Evolutionary conservation across 192 early-diverging fungal species (phyloP).

Genomic region (Coemansia sp.): DNA sequence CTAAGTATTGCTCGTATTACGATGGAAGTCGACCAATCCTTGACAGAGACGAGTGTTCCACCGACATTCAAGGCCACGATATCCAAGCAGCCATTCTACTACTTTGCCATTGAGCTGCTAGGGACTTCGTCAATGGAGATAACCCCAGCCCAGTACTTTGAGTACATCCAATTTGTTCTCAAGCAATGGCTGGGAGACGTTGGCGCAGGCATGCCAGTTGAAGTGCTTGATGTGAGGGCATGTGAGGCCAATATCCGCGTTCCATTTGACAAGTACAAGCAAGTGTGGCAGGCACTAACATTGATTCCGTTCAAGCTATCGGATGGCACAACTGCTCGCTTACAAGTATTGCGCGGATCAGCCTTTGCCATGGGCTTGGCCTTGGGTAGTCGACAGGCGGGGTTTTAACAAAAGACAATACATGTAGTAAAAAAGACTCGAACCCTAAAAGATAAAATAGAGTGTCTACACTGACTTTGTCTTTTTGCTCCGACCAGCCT

Average conservation of each 20-base stretch:
- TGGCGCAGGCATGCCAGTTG: slow-evolving; percentile 33
- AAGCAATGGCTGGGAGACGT: slow-evolving; percentile 40
- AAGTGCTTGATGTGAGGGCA: slow-evolving; percentile 24
- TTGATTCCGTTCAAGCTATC: slow-evolving; percentile 26
- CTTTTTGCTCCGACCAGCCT: slow-evolving; percentile 17
- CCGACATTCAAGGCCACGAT: slow-evolving; percentile 37
- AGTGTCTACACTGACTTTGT: slow-evolving; percentile 9
- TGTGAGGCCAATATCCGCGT: slow-evolving; percentile 35
- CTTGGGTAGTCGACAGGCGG: slow-evolving; percentile 14
- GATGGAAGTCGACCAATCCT: slow-evolving; percentile 20
- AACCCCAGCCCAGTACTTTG: slow-evolving; percentile 20
- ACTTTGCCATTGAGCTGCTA: slow-evolving; percentile 29
- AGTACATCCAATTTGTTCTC: slow-evolving; percentile 22
- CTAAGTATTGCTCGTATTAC: background rate
- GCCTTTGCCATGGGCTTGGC: slow-evolving; percentile 46
- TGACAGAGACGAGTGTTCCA: background rate
- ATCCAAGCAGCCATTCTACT: slow-evolving; percentile 47
- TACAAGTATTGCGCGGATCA: slow-evolving; percentile 34
- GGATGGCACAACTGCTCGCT: slow-evolving; percentile 13
- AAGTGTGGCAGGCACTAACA: slow-evolving; percentile 47
- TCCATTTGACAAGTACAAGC: slow-evolving; percentile 27
- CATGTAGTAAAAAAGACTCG: background rate
- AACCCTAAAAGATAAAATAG: background rate
- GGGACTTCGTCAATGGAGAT: background rate
- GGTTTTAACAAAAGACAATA: background rate